Conservation (phyloP, 208 protist genomes). For the Eutreptiella sp. region DNA sequence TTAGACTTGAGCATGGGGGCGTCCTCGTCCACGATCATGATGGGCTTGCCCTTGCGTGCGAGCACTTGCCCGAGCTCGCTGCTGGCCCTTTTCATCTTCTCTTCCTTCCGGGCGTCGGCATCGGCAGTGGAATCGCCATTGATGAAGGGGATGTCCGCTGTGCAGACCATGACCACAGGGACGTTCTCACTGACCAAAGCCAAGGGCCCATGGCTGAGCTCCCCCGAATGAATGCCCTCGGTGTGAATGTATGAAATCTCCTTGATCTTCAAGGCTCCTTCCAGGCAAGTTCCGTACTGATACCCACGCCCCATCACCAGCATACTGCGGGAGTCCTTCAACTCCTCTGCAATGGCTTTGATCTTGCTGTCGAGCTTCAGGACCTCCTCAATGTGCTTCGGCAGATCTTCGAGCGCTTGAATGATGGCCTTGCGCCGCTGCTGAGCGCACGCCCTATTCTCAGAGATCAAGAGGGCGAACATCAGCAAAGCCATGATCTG, state of each 20-base stretch:
- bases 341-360: constrained; percentile 53
- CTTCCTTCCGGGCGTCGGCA: constrained; percentile 42
- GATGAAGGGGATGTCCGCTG: constrained; percentile 26
- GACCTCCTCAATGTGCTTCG: constrained; percentile 49
- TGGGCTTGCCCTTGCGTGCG: constrained; percentile 65
- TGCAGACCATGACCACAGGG: constrained; percentile 79
- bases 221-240: constrained; percentile 89
- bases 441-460: constrained; percentile 45
- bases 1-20: constrained; percentile 32
- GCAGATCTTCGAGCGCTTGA: constrained; percentile 49
- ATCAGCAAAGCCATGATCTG: constrained; percentile 82
- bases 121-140: not conserved
- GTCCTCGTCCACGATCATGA: constrained; percentile 52
- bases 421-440: constrained; percentile 59
- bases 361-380: constrained; percentile 55
- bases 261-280: constrained; percentile 93
- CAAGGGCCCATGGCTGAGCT: constrained; percentile 96
- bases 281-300: constrained; percentile 79
- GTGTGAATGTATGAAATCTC: constrained; percentile 95
- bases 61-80: constrained; percentile 76
- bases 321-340: constrained; percentile 50
- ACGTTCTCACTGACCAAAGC: constrained; percentile 88
- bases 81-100: constrained; percentile 60
- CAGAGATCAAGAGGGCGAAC: constrained; percentile 69
- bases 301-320: constrained; percentile 83